phyloP scores from a whole-genome alignment of 108 stramenopile genomes.

The Mediolabrus comicus region DNA sequence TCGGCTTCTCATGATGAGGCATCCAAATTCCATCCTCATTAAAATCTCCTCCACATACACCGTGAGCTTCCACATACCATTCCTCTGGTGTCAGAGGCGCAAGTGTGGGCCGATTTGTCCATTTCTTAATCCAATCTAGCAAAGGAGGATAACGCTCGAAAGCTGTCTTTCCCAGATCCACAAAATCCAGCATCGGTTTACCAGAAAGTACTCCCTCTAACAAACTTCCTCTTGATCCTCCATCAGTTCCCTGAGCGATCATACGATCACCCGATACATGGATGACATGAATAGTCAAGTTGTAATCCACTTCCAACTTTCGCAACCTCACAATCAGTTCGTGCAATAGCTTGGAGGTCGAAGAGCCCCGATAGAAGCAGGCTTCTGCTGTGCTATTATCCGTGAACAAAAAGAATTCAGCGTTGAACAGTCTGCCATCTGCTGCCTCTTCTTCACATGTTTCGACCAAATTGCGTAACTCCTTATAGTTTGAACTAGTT shows the following conservation, averaged over 20 bases:
- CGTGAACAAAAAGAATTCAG: constrained; percentile 25
- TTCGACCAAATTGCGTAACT: constrained; percentile 39
- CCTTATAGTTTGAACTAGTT: constrained; percentile 25
- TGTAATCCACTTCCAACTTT: constrained; percentile 4
- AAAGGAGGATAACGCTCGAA: constrained; percentile 1
- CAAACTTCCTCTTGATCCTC: constrained; percentile 17
- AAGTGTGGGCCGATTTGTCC: not conserved
- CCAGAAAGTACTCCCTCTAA: constrained; percentile 26
- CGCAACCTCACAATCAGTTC: constrained; percentile 3
- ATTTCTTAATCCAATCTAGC: constrained; percentile 10
- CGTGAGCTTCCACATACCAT: constrained; percentile 30
- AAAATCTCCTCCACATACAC: constrained; percentile 8
- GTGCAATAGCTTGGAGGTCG: not conserved
- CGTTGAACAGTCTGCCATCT: not conserved
- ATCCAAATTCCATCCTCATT: constrained; percentile 30
- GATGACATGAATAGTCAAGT: constrained; percentile 7
- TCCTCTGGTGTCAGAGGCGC: constrained; percentile 17
- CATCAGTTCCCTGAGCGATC: constrained; percentile 38
- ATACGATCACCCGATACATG: constrained; percentile 23
- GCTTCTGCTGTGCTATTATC: constrained; percentile 25
- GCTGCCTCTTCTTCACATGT: constrained; percentile 23
- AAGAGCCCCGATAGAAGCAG: constrained; percentile 21
- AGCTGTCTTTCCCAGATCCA: constrained; percentile 11
- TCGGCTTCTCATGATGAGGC: not conserved
- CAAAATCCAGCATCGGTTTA: constrained; percentile 16